These are phyloP conservation scores for Pyrus bretschneideri DNA, from an alignment of 306 rosid species.

Conservation along the genomic window DNA sequence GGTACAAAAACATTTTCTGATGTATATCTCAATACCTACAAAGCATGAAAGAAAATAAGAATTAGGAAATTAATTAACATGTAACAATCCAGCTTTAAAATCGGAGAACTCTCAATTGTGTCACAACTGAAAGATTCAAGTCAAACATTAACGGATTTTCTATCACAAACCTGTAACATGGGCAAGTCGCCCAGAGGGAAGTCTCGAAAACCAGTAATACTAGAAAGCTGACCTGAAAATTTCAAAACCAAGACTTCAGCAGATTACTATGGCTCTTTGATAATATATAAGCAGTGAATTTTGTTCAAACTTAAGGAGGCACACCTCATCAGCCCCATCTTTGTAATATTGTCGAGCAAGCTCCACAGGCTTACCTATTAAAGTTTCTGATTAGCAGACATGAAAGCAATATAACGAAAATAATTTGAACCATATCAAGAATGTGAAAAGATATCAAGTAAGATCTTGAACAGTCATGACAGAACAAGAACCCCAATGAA, in stretches of 20 bases:
- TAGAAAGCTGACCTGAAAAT: constrained; percentile 78
- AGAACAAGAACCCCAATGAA: background rate
- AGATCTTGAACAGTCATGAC: background rate
- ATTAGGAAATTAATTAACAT: background rate
- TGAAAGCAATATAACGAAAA: background rate
- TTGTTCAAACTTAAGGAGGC: constrained; percentile 10
- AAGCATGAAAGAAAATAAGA: constrained; percentile 15
- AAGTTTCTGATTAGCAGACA: constrained; percentile 4
- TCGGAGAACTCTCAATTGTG: background rate
- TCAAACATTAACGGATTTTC: background rate
- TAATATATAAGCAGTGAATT: constrained; percentile 5
- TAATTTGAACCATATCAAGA: background rate
- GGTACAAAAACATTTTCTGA: constrained; percentile 98
- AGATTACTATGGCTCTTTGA: constrained; percentile 5
- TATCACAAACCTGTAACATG: constrained; percentile 77
- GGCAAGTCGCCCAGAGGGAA: constrained; percentile 98
- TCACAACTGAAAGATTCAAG: background rate
- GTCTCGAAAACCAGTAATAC: constrained; percentile 93
- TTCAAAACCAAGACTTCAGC: constrained; percentile 8
- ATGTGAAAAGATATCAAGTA: background rate
- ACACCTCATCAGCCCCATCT: constrained; percentile 98
- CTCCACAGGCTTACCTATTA: constrained; percentile 86
- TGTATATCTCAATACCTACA: constrained; percentile 71
- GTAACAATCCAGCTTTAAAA: background rate
- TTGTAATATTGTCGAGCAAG: constrained; percentile 88